Conservation (phyloP, 2,329 filamentous ascomycete genomes). For the Fusarium penzigii region DNA sequence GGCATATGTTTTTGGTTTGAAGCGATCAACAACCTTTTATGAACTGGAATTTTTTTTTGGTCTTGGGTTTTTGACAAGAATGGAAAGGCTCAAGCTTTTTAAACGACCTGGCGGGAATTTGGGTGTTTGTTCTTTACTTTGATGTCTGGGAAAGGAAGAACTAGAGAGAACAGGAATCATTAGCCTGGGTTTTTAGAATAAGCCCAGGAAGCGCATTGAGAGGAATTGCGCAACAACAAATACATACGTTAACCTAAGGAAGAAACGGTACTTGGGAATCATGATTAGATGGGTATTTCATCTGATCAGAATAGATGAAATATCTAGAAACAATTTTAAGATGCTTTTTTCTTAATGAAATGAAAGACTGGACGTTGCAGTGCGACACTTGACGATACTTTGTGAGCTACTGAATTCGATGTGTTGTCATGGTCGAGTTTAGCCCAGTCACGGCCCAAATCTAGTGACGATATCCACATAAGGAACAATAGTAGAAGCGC, state of each 20-base stretch:
- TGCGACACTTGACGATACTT: too few species aligned
- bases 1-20: slow-evolving; percentile 19
- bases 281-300: slow-evolving; percentile 20
- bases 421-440: background rate
- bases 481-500: background rate
- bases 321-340: slow-evolving; percentile 12
- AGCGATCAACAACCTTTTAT: background rate
- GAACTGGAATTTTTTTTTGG: background rate
- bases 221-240: slow-evolving; percentile 16
- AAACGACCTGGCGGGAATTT: slow-evolving; percentile 12
- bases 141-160: slow-evolving; percentile 6
- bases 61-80: background rate
- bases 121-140: slow-evolving; percentile 1
- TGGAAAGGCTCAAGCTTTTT: slow-evolving; percentile 1
- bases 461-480: too few species aligned
- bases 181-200: slow-evolving; percentile 12
- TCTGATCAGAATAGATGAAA: slow-evolving; percentile 15
- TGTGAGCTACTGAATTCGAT: background rate
- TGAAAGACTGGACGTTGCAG: background rate
- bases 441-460: too few species aligned
- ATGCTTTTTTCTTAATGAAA: background rate
- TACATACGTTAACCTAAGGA: slow-evolving; percentile 22
- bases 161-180: background rate
- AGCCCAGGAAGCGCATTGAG: slow-evolving; percentile 20
- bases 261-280: slow-evolving; percentile 19